Base-by-base conservation (phyloP, 2,329 filamentous ascomycete genomes). In the Colletotrichum sp. region DNA sequence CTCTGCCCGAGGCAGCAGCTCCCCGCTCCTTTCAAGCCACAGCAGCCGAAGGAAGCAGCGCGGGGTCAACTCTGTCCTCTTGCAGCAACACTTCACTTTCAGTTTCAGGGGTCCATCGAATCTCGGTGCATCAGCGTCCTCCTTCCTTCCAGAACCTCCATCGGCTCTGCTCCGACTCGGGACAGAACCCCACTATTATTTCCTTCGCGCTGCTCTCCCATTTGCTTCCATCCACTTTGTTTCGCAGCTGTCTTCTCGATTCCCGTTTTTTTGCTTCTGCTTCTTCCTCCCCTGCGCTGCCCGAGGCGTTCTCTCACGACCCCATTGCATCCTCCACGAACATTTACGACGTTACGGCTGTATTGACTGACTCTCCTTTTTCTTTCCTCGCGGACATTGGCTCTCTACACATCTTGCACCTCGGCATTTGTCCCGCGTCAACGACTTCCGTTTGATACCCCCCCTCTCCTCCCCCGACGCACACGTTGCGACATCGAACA, bases 311-410 rank as follows among this genome's bases (percentile, higher is more conserved):
- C 30, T 73, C 25, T 58, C 56, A 56, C 64, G 64, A 65, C 22
- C 58, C 28, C 69, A 75, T 75, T 34, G 39, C 58, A 30, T 52
- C 56, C 43, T 72, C 64, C 43, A 76, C 74, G 74, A 76, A 67
- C 18, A 74, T 75, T 76, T 48, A 76, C 66, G 74, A 76, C 71
- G 74, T 74, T 70, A 76, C 74, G 74, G 66, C 74, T 76, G 74
- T 66, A 70, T 70, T 66, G 66, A 74, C 66, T 66, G 56, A 64
- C 71, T 66, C 71, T 74, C 73, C 43, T 34, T 75, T 75, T 62
- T 43, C 9, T n/a, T 39, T 28, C 12, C 25, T 22, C 16, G 25
- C 36, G 43, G 28, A 61, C 30, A 22, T 61, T 48, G 28, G 34
- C 32, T 18, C 30, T 58, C 39, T 32, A n/a, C 32, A n/a, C 9